Conservation (phyloP, 2,329 filamentous ascomycete genomes). For the Ophiostoma angusticollis region DNA sequence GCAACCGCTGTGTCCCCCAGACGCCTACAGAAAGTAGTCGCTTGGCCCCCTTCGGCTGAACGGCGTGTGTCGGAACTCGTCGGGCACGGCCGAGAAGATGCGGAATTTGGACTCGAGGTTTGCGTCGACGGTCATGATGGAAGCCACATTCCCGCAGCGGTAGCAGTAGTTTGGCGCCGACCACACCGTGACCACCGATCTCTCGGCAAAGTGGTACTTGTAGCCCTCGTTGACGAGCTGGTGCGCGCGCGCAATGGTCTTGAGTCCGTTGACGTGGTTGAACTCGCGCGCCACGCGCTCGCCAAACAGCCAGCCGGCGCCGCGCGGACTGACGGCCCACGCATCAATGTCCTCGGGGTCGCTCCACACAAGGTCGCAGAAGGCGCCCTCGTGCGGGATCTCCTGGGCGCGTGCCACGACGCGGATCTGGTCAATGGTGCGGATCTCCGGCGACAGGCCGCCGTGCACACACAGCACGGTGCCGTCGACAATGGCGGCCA, state of each 20-base stretch:
- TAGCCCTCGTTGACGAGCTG: conserved; percentile 97
- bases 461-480: conserved; percentile 98
- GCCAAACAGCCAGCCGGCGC: conserved; percentile 95
- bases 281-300: conserved; percentile 97
- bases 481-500: conserved; percentile 94
- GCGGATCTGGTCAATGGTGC: conserved; percentile 97
- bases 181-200: conserved; percentile 96
- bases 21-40: conserved; percentile 52
- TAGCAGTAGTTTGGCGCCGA: conserved; percentile 95
- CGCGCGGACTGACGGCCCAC: conserved; percentile 85
- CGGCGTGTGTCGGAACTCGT: conserved; percentile 69
- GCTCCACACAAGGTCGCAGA: conserved; percentile 97
- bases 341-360: conserved; percentile 96
- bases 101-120: conserved; percentile 84
- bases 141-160: conserved; percentile 89
- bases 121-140: conserved; percentile 83
- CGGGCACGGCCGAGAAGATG: conserved; percentile 81
- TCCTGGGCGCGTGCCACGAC: conserved; percentile 96
- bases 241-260: conserved; percentile 91
- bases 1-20: too few species aligned
- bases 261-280: conserved; percentile 91
- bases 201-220: conserved; percentile 93
- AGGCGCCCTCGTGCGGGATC: conserved; percentile 95
- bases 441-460: conserved; percentile 76
- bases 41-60: conserved; percentile 54